Evolutionary conservation across 148 eudicot species (phyloP).

Genomic region (Beta vulgaris): DNA sequence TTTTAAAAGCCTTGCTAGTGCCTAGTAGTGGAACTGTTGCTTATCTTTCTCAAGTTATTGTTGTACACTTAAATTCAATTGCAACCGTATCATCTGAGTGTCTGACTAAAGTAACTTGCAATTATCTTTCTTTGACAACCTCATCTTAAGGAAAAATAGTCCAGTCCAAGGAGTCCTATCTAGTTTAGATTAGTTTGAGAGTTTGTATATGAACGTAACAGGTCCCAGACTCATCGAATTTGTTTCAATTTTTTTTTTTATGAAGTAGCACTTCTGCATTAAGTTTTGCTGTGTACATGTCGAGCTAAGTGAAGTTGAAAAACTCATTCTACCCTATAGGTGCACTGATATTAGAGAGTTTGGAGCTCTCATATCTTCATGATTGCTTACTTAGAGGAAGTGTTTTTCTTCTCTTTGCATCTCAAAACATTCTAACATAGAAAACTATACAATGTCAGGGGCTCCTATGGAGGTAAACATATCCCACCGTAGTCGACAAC

Average conservation of each 20-base stretch:
- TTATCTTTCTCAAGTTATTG: not conserved
- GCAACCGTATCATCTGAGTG: not conserved
- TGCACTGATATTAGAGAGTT: not conserved
- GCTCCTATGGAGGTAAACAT: conserved; percentile 87
- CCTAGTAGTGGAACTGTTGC: not conserved
- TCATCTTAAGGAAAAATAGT: not conserved
- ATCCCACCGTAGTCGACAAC: conserved; percentile 73
- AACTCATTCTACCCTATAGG: not conserved
- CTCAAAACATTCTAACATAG: not conserved
- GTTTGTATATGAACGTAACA: not conserved
- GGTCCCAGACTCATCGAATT: not conserved
- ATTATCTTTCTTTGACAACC: not conserved
- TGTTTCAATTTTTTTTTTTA: not conserved
- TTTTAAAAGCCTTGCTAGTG: not conserved
- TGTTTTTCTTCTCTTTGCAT: not conserved
- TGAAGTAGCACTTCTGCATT: not conserved
- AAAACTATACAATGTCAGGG: conserved; percentile 37
- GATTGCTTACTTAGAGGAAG: not conserved
- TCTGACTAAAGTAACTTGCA: not conserved
- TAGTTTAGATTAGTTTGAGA: not conserved
- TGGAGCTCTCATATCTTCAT: not conserved
- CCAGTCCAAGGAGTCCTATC: not conserved
- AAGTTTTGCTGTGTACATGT: not conserved
- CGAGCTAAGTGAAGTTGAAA: not conserved
- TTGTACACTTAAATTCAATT: not conserved